Percentiles rank a stretch among this genome's conserved stretches.
These are phyloP conservation scores for Talinum fruticosum DNA, from an alignment of 148 eudicot species.

Conservation along the genomic window DNA sequence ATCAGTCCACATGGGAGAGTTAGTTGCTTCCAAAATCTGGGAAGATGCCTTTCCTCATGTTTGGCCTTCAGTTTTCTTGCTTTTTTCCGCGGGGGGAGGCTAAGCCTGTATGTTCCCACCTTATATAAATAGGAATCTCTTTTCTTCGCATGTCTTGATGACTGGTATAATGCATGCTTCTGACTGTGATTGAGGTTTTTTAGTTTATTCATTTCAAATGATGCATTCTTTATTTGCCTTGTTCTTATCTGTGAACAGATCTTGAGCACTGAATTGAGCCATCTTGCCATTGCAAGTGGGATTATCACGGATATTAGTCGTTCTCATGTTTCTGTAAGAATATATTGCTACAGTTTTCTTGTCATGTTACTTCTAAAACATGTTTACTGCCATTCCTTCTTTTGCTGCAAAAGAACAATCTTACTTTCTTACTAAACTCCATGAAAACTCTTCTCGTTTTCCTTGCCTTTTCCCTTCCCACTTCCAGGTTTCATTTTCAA, in stretches of 20 bases:
- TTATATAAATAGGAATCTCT: neutral
- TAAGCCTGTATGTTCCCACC: too few species aligned
- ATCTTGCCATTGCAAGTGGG: slow-evolving; percentile 64
- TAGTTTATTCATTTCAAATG: neutral
- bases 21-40: too few species aligned
- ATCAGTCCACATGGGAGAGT: too few species aligned
- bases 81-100: too few species aligned
- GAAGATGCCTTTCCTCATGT: too few species aligned
- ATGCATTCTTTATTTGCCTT: neutral
- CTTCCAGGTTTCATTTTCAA: slow-evolving; percentile 67
- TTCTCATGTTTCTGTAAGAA: slow-evolving; percentile 74
- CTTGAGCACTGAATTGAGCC: slow-evolving; percentile 57
- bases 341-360: slow-evolving; percentile 1
- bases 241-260: slow-evolving; percentile 41
- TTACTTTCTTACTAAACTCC: neutral
- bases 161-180: slow-evolving; percentile 3
- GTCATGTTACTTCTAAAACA: neutral
- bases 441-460: slow-evolving; percentile 2
- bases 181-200: neutral
- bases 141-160: too few species aligned
- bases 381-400: slow-evolving; percentile 5
- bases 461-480: slow-evolving; percentile 16
- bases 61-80: too few species aligned
- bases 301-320: slow-evolving; percentile 59
- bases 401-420: neutral